Percentiles rank a stretch among this genome's conserved stretches.
Evolutionary conservation across 441 rosid species (phyloP).

Genomic region (Gossypium trilobum): DNA sequence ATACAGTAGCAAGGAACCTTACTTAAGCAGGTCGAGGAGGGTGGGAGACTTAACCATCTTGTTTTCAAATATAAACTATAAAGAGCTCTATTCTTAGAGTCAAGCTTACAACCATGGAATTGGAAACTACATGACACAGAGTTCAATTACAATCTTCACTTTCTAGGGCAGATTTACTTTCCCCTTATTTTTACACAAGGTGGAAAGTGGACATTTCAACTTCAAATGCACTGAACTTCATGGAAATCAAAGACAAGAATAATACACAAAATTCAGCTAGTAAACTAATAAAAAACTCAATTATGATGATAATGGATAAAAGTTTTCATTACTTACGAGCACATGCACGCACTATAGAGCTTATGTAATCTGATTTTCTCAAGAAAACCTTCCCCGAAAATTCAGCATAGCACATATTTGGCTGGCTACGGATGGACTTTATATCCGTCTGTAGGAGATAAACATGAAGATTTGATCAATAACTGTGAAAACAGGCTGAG

Average conservation of each 20-base stretch:
- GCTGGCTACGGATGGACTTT: slow-evolving; percentile 62
- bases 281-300: background rate
- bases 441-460: slow-evolving; percentile 67
- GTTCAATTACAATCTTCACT: background rate
- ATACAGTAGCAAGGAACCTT: background rate
- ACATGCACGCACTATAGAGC: slow-evolving; percentile 71
- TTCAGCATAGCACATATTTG: slow-evolving; percentile 59
- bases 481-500: slow-evolving; percentile 9
- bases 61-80: background rate
- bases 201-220: background rate
- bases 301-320: background rate
- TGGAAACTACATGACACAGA: background rate
- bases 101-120: background rate
- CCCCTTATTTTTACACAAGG: slow-evolving; percentile 2
- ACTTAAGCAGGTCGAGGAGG: background rate
- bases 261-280: background rate
- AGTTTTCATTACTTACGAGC: slow-evolving; percentile 56
- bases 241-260: slow-evolving; percentile 1
- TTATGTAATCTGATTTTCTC: slow-evolving; percentile 72
- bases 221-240: background rate
- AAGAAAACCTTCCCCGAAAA: slow-evolving; percentile 56
- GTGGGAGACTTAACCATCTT: background rate
- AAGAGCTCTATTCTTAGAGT: background rate
- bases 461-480: slow-evolving; percentile 13
- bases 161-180: background rate